These are phyloP conservation scores for Agrocybe praecox DNA, from an alignment of 768 basidiomycete species.

Conservation along the genomic window DNA sequence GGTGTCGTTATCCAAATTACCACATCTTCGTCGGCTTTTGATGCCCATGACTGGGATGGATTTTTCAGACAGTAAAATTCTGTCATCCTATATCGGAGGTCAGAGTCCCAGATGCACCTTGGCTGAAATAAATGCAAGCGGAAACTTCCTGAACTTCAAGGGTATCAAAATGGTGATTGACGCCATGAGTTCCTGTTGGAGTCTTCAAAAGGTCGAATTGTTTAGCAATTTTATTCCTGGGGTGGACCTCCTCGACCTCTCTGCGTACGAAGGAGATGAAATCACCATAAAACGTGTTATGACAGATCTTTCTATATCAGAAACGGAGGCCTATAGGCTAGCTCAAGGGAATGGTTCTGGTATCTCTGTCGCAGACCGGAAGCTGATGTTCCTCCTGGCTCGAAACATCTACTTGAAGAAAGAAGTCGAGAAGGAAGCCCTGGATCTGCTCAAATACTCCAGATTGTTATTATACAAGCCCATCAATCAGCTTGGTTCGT, in stretches of 20 bases:
- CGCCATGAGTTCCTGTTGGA: constrained; percentile 15
- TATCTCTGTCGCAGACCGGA: background rate
- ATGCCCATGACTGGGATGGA: constrained; percentile 15
- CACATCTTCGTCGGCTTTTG: constrained; percentile 6
- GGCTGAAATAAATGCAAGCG: constrained; percentile 14
- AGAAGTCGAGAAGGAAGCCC: constrained; percentile 8
- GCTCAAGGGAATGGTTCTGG: constrained; percentile 10
- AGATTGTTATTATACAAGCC: constrained; percentile 13
- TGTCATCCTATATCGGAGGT: constrained; percentile 11
- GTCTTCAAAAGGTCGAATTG: constrained; percentile 18
- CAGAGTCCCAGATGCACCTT: constrained; percentile 11
- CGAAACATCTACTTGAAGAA: constrained; percentile 15
- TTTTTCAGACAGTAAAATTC: constrained; percentile 3
- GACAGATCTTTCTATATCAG: background rate
- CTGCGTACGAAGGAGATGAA: background rate
- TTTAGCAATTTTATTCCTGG: constrained; percentile 10
- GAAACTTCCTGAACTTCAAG: constrained; percentile 16
- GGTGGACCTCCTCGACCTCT: background rate
- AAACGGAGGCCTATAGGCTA: background rate
- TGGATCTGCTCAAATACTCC: constrained; percentile 16
- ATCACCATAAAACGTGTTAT: background rate
- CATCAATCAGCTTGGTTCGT: background rate
- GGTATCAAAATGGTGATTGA: constrained; percentile 12
- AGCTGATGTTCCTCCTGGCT: constrained; percentile 9
- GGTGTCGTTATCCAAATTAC: constrained; percentile 8